phyloP scores from a whole-genome alignment of 139 green algal species.

The Pleodorina starrii region DNA sequence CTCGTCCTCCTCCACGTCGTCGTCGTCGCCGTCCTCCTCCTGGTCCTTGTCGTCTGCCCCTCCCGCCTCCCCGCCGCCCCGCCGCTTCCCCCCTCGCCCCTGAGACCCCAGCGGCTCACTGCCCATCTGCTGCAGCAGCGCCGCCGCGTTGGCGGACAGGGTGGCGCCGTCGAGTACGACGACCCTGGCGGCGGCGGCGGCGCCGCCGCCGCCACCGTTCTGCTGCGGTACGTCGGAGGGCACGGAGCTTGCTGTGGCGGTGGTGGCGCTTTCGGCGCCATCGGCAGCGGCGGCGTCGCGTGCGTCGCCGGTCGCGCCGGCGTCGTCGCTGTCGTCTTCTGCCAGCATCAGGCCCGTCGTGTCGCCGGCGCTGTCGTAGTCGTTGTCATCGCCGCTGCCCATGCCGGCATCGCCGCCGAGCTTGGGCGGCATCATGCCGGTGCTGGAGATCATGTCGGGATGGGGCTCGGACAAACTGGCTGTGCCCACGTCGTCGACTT shows the following conservation, averaged over 20 bases:
- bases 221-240: not conserved
- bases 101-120: not conserved
- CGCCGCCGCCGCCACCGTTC: not conserved
- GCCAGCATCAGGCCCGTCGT: not conserved
- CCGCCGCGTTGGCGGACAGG: not conserved
- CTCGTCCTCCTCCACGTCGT: not conserved
- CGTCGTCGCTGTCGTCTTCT: not conserved
- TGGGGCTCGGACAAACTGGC: not conserved
- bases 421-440: not conserved
- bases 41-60: not conserved
- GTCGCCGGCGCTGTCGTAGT: not conserved
- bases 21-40: not conserved
- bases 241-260: not conserved
- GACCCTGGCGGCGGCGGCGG: not conserved
- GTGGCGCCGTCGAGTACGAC: not conserved
- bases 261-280: not conserved
- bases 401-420: not conserved
- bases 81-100: not conserved
- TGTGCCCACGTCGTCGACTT: not conserved
- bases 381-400: not conserved
- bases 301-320: not conserved
- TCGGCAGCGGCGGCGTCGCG: not conserved
- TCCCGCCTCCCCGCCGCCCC: not conserved
- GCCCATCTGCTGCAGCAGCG: conserved; percentile 1
- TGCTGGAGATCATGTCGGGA: not conserved